These are phyloP conservation scores for Tulasnella sp. DNA, from an alignment of 768 basidiomycete genomes.

Conservation along the genomic window DNA sequence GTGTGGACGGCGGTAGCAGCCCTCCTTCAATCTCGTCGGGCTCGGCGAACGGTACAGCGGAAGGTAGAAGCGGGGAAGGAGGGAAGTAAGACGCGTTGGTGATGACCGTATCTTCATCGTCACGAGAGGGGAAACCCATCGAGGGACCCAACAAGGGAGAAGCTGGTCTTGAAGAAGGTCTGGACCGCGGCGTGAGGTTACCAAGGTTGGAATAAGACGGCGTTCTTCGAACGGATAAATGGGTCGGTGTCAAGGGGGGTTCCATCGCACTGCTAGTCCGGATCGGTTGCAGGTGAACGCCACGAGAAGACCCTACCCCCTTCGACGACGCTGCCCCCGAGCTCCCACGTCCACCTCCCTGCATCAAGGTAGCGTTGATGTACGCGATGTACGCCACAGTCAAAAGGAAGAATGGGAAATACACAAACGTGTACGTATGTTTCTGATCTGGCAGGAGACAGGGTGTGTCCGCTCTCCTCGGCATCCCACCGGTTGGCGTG, in stretches of 20 bases:
- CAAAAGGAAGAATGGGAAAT: constrained; percentile 67
- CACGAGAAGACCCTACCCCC: background rate
- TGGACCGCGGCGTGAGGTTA: constrained; percentile 18
- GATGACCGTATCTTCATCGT: constrained; percentile 26
- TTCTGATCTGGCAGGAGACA: constrained; percentile 87
- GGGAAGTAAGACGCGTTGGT: constrained; percentile 9
- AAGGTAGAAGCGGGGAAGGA: constrained; percentile 12
- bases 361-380: constrained; percentile 27
- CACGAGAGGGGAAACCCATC: background rate
- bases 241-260: constrained; percentile 16
- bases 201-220: constrained; percentile 9
- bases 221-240: constrained; percentile 21
- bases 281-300: background rate
- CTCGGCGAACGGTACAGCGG: background rate
- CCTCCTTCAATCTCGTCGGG: constrained; percentile 14
- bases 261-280: background rate
- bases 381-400: constrained; percentile 50
- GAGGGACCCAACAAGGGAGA: constrained; percentile 19
- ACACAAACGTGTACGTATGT: constrained; percentile 71
- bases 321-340: background rate
- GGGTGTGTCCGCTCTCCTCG: constrained; percentile 60
- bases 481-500: constrained; percentile 44
- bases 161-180: constrained; percentile 19
- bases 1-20: background rate
- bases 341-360: background rate